Percentiles rank a stretch among this genome's conserved stretches.
These are phyloP conservation scores for Xeromyces bisporus DNA, from an alignment of 495 filamentous ascomycete genomes.

Conservation along the genomic window DNA sequence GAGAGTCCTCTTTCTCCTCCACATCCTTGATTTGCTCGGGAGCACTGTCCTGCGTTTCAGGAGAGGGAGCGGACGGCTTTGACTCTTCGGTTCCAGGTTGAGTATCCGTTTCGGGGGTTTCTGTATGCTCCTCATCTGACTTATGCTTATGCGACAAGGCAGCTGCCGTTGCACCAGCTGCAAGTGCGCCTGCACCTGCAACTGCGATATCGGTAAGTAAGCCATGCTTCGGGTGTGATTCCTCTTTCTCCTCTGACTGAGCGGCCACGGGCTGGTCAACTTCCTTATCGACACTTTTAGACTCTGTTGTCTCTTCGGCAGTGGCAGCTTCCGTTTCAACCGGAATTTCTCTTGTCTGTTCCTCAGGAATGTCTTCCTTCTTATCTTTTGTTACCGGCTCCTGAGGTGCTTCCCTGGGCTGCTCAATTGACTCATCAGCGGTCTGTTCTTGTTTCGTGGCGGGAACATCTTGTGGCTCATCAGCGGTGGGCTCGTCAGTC, in stretches of 20 bases:
- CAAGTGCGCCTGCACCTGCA: conserved; percentile 14
- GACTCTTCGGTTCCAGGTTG: conserved; percentile 5
- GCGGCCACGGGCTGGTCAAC: not conserved
- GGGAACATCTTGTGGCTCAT: not conserved
- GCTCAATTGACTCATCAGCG: not conserved
- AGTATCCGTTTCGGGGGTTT: conserved; percentile 1
- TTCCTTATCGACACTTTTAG: not conserved
- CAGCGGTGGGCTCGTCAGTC: not conserved
- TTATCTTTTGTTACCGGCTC: too few species aligned
- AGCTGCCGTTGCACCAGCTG: conserved; percentile 7
- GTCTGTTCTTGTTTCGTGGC: not conserved
- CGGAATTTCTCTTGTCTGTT: too few species aligned
- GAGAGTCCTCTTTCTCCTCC: conserved; percentile 3
- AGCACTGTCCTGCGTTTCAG: conserved; percentile 4
- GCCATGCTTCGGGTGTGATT: conserved; percentile 7
- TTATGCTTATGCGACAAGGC: conserved; percentile 6
- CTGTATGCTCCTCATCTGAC: conserved; percentile 5
- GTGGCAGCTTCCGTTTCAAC: conserved; percentile 4
- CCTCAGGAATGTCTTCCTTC: too few species aligned
- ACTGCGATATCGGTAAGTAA: conserved; percentile 12
- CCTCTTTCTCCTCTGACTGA: conserved; percentile 2
- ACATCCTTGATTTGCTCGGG: not conserved
- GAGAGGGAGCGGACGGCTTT: conserved; percentile 5
- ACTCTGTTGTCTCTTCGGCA: conserved; percentile 2
- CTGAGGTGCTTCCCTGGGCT: too few species aligned